Conservation (phyloP, 2,329 filamentous ascomycete species). For the Epichloe glyceriae region DNA sequence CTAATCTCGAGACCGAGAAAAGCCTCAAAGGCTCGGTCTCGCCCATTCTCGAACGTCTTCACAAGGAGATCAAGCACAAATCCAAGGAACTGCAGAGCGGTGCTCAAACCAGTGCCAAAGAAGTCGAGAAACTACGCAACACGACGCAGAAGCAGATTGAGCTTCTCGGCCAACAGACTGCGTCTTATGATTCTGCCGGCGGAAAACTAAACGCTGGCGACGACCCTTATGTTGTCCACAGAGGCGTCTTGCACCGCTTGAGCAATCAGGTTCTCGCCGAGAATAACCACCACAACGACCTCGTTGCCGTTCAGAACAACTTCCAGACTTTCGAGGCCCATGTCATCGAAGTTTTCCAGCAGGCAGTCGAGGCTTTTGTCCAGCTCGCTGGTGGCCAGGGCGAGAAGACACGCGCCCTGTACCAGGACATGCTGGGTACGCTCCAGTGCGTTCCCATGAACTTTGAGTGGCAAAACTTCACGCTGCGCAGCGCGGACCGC, state of each 20-base stretch:
- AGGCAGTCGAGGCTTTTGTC: constrained; percentile 71
- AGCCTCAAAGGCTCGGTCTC: constrained; percentile 75
- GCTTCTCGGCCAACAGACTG: constrained; percentile 75
- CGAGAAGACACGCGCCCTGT: constrained; percentile 69
- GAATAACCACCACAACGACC: constrained; percentile 89
- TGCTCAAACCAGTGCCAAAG: constrained; percentile 73
- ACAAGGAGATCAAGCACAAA: constrained; percentile 96
- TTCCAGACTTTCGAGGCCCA: constrained; percentile 82
- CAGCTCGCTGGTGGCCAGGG: constrained; percentile 67
- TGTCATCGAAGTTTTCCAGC: constrained; percentile 69
- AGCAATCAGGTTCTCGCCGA: constrained; percentile 88
- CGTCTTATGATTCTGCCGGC: constrained; percentile 62
- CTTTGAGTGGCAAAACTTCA: constrained; percentile 87
- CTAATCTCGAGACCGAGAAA: constrained; percentile 84
- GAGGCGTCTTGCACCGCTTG: constrained; percentile 70
- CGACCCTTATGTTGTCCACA: constrained; percentile 79
- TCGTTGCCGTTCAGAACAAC: constrained; percentile 81
- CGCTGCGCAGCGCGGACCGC: constrained; percentile 52
- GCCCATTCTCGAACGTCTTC: constrained; percentile 78
- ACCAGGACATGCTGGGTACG: constrained; percentile 67
- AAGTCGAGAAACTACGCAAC: constrained; percentile 78
- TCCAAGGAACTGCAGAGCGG: constrained; percentile 76
- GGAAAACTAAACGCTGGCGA: constrained; percentile 58
- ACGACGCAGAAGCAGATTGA: constrained; percentile 93
- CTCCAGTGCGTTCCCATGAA: constrained; percentile 67